phyloP scores from a whole-genome alignment of 1,284 basidiomycete genomes.

The Lentinula novae-zelandiae region DNA sequence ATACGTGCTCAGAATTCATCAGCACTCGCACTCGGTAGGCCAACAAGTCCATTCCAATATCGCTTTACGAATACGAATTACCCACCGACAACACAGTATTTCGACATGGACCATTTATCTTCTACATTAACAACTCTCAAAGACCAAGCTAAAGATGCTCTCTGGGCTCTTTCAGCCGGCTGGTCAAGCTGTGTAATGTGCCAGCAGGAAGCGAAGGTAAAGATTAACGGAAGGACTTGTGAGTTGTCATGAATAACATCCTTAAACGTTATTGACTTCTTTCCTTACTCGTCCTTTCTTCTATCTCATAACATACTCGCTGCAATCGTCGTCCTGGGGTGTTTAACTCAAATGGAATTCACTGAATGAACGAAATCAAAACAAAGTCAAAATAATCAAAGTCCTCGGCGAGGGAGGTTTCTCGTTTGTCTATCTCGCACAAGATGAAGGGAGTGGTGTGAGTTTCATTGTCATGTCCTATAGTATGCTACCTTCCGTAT shows the following conservation, averaged over 20 bases:
- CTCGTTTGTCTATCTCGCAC: conserved; percentile 92
- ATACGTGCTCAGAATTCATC: no score
- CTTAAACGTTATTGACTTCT: no score
- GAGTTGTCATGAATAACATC: conserved; percentile 22
- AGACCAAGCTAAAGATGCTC: conserved; percentile 74
- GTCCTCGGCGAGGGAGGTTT: conserved; percentile 94
- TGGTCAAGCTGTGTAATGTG: conserved; percentile 50
- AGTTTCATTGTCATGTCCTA: conserved; percentile 21
- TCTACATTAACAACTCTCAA: conserved; percentile 59
- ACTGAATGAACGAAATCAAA: no score
- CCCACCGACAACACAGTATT: background rate
- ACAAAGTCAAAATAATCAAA: conserved; percentile 78
- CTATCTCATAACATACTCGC: no score
- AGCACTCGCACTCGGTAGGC: no score
- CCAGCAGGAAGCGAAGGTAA: conserved; percentile 78
- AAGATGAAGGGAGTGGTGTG: conserved; percentile 80
- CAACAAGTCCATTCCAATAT: no score
- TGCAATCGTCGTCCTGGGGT: no score
- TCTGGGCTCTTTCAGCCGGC: conserved; percentile 68
- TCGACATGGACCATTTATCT: conserved; percentile 21
- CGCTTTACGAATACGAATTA: background rate
- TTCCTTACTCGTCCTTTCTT: no score
- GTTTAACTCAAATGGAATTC: no score
- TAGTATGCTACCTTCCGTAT: no score
- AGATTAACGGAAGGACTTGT: conserved; percentile 93